A percentile compares a stretch with the other conserved stretches of the same genome.
These are phyloP conservation scores for Lipomyces orientalis DNA, from an alignment of 805 yeast species.

Conservation along the genomic window DNA sequence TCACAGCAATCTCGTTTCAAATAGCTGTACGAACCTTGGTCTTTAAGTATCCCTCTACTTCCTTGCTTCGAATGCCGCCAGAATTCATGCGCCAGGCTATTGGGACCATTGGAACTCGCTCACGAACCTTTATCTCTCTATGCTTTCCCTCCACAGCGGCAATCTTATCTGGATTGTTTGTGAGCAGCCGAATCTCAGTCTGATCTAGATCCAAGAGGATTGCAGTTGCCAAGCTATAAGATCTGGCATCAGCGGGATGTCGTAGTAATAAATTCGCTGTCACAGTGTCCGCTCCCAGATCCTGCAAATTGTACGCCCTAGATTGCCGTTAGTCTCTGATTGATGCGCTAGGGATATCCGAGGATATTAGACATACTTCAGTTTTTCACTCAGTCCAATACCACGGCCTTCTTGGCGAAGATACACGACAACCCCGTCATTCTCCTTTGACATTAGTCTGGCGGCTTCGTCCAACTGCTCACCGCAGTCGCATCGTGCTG, in stretches of 20 bases:
- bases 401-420: slow-evolving; percentile 98
- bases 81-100: slow-evolving; percentile 77
- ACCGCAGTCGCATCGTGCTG: slow-evolving; percentile 98
- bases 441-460: slow-evolving; percentile 81
- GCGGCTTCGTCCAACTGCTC: slow-evolving; percentile 99
- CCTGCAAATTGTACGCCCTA: slow-evolving; percentile 90
- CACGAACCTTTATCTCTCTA: slow-evolving; percentile 72
- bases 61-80: slow-evolving; percentile 79
- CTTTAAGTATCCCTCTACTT: slow-evolving; percentile 89
- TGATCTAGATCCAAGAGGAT: slow-evolving; percentile 84
- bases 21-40: slow-evolving; percentile 62
- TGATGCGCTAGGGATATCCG: background rate
- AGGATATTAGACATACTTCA: slow-evolving; percentile 54
- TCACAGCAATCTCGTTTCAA: background rate
- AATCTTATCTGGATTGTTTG: slow-evolving; percentile 96
- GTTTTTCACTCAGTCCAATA: slow-evolving; percentile 95
- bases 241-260: slow-evolving; percentile 98
- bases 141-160: slow-evolving; percentile 91
- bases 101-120: slow-evolving; percentile 97
- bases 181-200: slow-evolving; percentile 71
- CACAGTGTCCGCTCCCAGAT: slow-evolving; percentile 97
- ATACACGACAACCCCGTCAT: slow-evolving; percentile 94
- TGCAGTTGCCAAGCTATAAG: slow-evolving; percentile 92
- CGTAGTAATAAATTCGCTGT: slow-evolving; percentile 90
- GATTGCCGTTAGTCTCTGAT: background rate